phyloP scores from a whole-genome alignment of 208 protist species.

The Acanthamoeba castellanii region DNA sequence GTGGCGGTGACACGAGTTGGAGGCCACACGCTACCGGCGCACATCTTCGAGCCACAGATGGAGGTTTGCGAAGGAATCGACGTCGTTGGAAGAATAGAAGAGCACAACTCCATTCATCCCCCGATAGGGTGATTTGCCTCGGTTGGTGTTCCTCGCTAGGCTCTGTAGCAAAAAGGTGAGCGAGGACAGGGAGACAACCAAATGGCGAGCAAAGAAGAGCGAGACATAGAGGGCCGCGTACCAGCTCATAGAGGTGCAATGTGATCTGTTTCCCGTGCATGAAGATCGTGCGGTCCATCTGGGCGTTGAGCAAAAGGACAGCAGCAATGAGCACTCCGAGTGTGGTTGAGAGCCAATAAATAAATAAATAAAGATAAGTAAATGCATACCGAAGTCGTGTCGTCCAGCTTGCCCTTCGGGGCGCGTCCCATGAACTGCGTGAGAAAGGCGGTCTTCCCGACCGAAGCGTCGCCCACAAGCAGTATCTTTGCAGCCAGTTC shows the following conservation, averaged over 20 bases:
- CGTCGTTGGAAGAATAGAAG: conserved; percentile 33
- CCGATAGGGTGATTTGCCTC: conserved; percentile 61
- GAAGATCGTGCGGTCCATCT: conserved; percentile 54
- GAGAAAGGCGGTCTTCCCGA: conserved; percentile 57
- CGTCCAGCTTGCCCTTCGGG: conserved; percentile 56
- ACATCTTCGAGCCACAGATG: conserved; percentile 31
- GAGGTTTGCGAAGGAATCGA: conserved; percentile 29
- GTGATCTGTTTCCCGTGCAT: conserved; percentile 61
- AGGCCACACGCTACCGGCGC: neutral
- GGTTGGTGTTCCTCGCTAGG: conserved; percentile 38
- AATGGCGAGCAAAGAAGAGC: neutral
- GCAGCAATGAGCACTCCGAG: neutral
- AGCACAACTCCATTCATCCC: conserved; percentile 59
- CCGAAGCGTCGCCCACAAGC: conserved; percentile 32
- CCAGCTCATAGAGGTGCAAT: conserved; percentile 49
- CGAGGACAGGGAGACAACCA: neutral
- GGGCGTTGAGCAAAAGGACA: neutral
- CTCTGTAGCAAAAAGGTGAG: neutral
- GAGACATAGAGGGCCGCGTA: neutral
- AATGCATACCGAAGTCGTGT: neutral
- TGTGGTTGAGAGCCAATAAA: no score
- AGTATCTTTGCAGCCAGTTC: conserved; percentile 55
- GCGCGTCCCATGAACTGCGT: conserved; percentile 37
- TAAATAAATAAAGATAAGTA: no score
- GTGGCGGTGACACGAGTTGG: neutral